A percentile compares a stretch with the other conserved stretches of the same genome.
Conservation (phyloP, 1,284 basidiomycete genomes). For the Phaffia rhodozyma region DNA sequence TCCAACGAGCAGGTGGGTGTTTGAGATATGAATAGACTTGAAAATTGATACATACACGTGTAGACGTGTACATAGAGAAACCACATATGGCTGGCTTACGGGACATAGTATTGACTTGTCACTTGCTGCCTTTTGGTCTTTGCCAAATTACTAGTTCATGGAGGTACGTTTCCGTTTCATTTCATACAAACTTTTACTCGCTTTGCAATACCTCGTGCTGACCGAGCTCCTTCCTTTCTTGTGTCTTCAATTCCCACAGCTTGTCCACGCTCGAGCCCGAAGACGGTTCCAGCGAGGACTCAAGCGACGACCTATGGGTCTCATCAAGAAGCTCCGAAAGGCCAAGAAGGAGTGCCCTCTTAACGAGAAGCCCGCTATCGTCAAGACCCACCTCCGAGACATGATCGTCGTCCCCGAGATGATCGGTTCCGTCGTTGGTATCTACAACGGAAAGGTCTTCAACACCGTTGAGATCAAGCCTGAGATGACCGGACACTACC, state of each 20-base stretch:
- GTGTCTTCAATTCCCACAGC: slow-evolving; percentile 41
- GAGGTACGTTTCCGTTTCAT: slow-evolving; percentile 4
- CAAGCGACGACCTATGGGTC: slow-evolving; percentile 94
- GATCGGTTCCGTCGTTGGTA: slow-evolving; percentile 93
- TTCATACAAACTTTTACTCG: not conserved
- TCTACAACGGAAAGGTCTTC: slow-evolving; percentile 97
- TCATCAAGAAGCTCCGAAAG: slow-evolving; percentile 99
- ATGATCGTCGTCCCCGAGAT: slow-evolving; percentile 99
- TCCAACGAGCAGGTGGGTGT: slow-evolving; percentile 75
- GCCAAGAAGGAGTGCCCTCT: slow-evolving; percentile 97
- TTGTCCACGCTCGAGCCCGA: slow-evolving; percentile 97
- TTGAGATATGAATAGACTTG: too few species aligned
- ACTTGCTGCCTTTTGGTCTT: not conserved
- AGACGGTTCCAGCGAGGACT: slow-evolving; percentile 98
- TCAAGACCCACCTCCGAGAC: slow-evolving; percentile 98
- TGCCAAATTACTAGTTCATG: slow-evolving; percentile 12
- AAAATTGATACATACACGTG: too few species aligned
- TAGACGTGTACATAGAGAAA: too few species aligned
- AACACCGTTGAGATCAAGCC: slow-evolving; percentile 98
- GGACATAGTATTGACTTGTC: too few species aligned
- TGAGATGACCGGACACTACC: slow-evolving; percentile 99
- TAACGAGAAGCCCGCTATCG: slow-evolving; percentile 95
- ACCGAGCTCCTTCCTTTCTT: slow-evolving; percentile 11
- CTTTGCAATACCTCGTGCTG: not conserved
- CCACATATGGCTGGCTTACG: too few species aligned